Evolutionary conservation across 2,329 filamentous ascomycete species (phyloP), one percentile per base, ranked within the genome.

Genomic region (Chaetothyriales sp.): DNA sequence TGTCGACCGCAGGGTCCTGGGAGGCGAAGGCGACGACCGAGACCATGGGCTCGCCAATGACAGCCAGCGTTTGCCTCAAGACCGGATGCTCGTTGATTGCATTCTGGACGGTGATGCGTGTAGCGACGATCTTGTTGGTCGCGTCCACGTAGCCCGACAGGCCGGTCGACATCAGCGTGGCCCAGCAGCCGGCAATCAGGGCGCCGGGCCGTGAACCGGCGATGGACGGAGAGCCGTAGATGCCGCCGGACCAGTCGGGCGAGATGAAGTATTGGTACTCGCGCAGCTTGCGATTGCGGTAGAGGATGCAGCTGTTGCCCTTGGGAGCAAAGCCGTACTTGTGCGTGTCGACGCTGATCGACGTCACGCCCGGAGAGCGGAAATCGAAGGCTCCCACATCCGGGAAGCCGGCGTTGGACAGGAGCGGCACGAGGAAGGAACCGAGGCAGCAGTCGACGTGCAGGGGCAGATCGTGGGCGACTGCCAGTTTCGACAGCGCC

Each of bases 321-420:
- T 98, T 98, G 50, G 92, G 92, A 1, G 92, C 92, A 65, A 98
- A 98, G 40, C 92, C 92, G 67, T 98, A 98, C 69, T 98, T 98
- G 77, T 98, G 92, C 2, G 92, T 98, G 67, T 98, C 92, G 67
- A 89, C 94, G 60, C 83, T 89, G 68, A 98, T 97, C 67, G 85
- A 90, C 2, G 90, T 95, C 40, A 98, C 92, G 61, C 92, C 92
- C 60, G 86, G 88, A 54, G 94, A 81, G 51, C 86, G 82, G 78
- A 98, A 98, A 68, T 98, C 92, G 65, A 97, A 97, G 4, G 81
- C 82, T 60, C 85, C 81, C 19, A 85, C 78, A 13, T 69, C 71
- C 7, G 70, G 67, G 68, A 95, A 97, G 45, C 92, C 92, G n/a
- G 92, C 89, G 64, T 86, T 86, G 58, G 89, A 83, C 44, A 98